Base-by-base conservation (phyloP, 768 basidiomycete genomes). In the Pluteus cervinus region DNA sequence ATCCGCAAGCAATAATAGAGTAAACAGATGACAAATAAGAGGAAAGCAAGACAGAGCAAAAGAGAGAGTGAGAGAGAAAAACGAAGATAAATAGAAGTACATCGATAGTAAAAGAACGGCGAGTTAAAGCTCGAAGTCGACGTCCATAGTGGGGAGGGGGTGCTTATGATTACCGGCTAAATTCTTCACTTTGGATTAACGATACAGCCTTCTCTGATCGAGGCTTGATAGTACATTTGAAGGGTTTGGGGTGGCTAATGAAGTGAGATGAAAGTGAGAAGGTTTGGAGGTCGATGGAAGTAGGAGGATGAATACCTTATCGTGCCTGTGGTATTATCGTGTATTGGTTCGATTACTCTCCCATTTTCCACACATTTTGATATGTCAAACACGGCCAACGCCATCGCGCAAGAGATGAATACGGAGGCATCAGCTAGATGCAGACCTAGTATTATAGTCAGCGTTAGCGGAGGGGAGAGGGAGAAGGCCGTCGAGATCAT, bases 161-260 rank as follows among this genome's bases (percentile, higher is more conserved):
- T n/a, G n/a, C n/a, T n/a, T n/a, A n/a, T n/a, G n/a, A n/a, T n/a
- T n/a, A n/a, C n/a, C n/a, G 40, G 18, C 47, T 45, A 24, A 37
- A 42, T 37, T 60, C 62, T 46, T 75, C 72, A 17, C 65, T 60
- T 18, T 71, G 69, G 33, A 79, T 76, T 23, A 79, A 51, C 14
- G 71, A 63, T 31, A 74, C 50, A 8, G 78, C 73, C 47, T 68
- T 73, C 36, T 70, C 68, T 3, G 76, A 79, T 15, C 79, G 71
- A n/a, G 79, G 78, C 48, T 61, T 73, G 45, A 81, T 67, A 14
- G 63, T 54, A 46, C 79, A 81, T 46, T 70, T 68, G 61, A 76
- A 81, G 12, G 79, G 71, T 45, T 71, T 73, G 4, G 78, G 79
- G 45, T 79, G 79, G 50, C 79, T 41, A 7, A 14, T 65, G 36